phyloP scores from a whole-genome alignment of 371 early-diverging fungal genomes.

The Saksenaea oblongispora region DNA sequence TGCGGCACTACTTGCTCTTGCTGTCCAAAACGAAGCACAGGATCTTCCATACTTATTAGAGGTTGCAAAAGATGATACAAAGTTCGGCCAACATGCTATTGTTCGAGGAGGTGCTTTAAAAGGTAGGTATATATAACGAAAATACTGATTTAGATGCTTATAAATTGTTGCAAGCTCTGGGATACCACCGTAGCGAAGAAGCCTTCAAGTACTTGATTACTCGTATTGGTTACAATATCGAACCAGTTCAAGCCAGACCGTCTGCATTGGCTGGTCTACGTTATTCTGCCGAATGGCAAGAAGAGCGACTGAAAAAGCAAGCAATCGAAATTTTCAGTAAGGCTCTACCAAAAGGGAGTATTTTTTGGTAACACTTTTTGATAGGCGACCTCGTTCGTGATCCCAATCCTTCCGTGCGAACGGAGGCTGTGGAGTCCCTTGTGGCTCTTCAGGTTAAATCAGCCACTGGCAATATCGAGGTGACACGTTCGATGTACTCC shows the following conservation, averaged over 20 bases:
- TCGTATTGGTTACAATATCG: constrained; percentile 27
- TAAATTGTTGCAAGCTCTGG: constrained; percentile 28
- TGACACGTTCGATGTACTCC: constrained; percentile 24
- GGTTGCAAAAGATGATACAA: constrained; percentile 37
- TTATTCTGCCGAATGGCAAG: constrained; percentile 42
- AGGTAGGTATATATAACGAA: constrained; percentile 15
- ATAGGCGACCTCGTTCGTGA: constrained; percentile 35
- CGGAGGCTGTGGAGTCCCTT: constrained; percentile 26
- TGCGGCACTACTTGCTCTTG: constrained; percentile 35
- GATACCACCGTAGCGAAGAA: constrained; percentile 41
- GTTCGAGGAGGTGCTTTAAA: constrained; percentile 37
- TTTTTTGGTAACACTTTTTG: background rate
- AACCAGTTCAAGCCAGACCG: constrained; percentile 34
- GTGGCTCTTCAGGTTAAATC: constrained; percentile 24
- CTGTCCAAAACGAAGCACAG: constrained; percentile 38
- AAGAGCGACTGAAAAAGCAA: constrained; percentile 11
- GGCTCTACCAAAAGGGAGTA: background rate
- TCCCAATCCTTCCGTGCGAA: constrained; percentile 20
- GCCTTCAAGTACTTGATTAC: constrained; percentile 42
- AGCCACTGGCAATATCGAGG: constrained; percentile 13
- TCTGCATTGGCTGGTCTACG: constrained; percentile 30
- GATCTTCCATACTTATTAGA: constrained; percentile 40
- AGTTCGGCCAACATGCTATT: constrained; percentile 43
- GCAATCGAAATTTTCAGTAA: constrained; percentile 35
- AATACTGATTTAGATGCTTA: background rate